These are phyloP conservation scores for Musa acuminata DNA, from an alignment of 176 grass and related monocot species.

Conservation along the genomic window DNA sequence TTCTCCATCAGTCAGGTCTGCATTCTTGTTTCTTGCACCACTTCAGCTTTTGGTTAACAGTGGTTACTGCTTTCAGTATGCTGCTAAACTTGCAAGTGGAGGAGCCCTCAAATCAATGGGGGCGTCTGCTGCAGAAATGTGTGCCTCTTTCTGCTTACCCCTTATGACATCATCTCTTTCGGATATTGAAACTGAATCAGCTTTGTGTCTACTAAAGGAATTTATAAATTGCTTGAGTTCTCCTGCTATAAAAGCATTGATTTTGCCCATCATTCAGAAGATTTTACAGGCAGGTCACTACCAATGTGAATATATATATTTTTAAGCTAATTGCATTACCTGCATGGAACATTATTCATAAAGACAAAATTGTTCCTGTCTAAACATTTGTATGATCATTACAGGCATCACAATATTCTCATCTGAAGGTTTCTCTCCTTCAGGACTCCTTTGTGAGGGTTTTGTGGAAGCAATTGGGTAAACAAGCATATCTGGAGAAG, in stretches of 20 bases:
- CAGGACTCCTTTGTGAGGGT: constrained; percentile 87
- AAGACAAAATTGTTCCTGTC: constrained; percentile 22
- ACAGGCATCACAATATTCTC: constrained; percentile 68
- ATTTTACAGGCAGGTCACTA: constrained; percentile 95
- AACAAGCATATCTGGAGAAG: constrained; percentile 74
- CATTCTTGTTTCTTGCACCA: constrained; percentile 84
- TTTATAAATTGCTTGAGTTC: constrained; percentile 67
- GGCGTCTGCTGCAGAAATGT: constrained; percentile 69
- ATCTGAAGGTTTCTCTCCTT: constrained; percentile 79
- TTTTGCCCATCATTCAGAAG: constrained; percentile 83
- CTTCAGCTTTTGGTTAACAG: constrained; percentile 62
- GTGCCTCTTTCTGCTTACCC: constrained; percentile 61
- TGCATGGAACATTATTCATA: neutral
- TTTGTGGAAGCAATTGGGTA: constrained; percentile 88
- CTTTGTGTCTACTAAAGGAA: constrained; percentile 62
- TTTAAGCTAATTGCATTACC: constrained; percentile 19
- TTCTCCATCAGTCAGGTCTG: constrained; percentile 60
- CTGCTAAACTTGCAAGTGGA: constrained; percentile 63
- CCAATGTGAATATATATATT: constrained; percentile 25
- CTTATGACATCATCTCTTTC: constrained; percentile 52
- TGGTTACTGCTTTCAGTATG: constrained; percentile 62
- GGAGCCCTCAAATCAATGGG: constrained; percentile 83
- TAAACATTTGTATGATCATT: constrained; percentile 23
- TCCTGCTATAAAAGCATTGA: constrained; percentile 46
- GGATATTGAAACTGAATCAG: constrained; percentile 55